Evolutionary conservation across 1,284 basidiomycete genomes (phyloP), one percentile per base, ranked within the genome.

Genomic region (Pholiota adiposa): DNA sequence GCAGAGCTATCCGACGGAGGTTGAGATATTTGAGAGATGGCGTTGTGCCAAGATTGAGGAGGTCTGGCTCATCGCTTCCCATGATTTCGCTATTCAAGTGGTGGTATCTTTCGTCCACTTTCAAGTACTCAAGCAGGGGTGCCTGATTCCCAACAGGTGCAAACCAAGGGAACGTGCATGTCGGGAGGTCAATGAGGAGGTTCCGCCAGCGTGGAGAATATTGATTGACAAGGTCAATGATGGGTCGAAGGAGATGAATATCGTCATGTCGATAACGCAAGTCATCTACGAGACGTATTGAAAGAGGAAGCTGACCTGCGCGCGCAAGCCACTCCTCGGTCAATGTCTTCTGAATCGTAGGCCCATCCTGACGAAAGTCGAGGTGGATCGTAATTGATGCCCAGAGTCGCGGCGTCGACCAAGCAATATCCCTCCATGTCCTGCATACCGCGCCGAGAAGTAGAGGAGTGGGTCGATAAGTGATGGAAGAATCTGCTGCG

Each of bases 341-440:
- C 11, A 56, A 36, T 18, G 12, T 21, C 27, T n/a, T 56, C 27
- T 56, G 46, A 3, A 9, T 41, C 16, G 33, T 5, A 7, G 27
- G 54, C 7, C 36, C 4, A 19, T 18, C 6, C 3, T 5, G 25
- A 19, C 21, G 31, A 19, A 27, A 49, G 27, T 56, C 54, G 23
- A 56, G 21, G 14, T 38, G 34, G 8, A 56, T 38, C 2, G 54
- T 56, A 7, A 56, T 27, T 5, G 54, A 50, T 25, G 54, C 21
- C 54, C 54, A 56, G 12, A 56, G 23, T n/a, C 54, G 19, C 3
- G 54, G 54, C 6, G 54, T 50, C 36, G 54, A 56, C 54, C 54
- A 56, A 11, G 54, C 54, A 38, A 56, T 33, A 19, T 56, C 54
- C 27, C 54, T 33, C 54, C 54, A 56, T 6, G 34, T 50, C 36